A percentile compares a stretch with the other conserved stretches of the same genome.
These are phyloP conservation scores for Solanum tacnaense DNA, from an alignment of 257 asterid genomes.

Conservation along the genomic window DNA sequence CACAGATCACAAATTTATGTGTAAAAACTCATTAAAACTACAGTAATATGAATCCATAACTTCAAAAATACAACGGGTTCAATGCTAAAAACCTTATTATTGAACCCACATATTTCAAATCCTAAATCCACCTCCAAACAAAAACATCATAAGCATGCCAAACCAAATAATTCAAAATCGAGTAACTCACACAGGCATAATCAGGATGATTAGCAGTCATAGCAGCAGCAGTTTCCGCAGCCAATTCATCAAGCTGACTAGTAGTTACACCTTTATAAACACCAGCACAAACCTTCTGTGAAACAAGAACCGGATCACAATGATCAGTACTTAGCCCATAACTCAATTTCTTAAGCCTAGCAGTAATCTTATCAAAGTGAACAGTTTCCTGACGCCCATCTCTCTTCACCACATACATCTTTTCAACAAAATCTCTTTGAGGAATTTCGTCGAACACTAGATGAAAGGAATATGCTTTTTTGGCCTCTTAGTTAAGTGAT, in stretches of 20 bases:
- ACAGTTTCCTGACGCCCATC: conserved; percentile 90
- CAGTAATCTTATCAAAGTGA: conserved; percentile 93
- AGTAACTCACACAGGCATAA: conserved; percentile 72
- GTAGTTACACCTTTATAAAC: conserved; percentile 91
- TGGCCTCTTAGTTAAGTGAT: neutral
- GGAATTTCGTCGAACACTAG: conserved; percentile 12
- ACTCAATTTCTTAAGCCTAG: conserved; percentile 78
- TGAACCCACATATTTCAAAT: neutral
- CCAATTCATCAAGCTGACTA: conserved; percentile 92
- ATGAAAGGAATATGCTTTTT: neutral
- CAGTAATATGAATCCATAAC: neutral
- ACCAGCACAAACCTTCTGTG: conserved; percentile 94
- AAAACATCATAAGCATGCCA: neutral
- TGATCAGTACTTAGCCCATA: conserved; percentile 86
- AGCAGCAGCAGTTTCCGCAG: conserved; percentile 96
- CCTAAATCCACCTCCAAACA: neutral
- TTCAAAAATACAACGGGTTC: neutral
- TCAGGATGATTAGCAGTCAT: conserved; percentile 95
- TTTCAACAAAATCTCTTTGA: neutral
- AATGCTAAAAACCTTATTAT: neutral
- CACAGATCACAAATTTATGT: neutral
- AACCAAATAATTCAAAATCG: neutral
- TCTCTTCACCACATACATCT: conserved; percentile 92
- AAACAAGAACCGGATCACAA: conserved; percentile 82
- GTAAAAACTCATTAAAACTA: neutral